phyloP scores from a whole-genome alignment of 208 protist species.

The Blastocrithidia nonstop region DNA sequence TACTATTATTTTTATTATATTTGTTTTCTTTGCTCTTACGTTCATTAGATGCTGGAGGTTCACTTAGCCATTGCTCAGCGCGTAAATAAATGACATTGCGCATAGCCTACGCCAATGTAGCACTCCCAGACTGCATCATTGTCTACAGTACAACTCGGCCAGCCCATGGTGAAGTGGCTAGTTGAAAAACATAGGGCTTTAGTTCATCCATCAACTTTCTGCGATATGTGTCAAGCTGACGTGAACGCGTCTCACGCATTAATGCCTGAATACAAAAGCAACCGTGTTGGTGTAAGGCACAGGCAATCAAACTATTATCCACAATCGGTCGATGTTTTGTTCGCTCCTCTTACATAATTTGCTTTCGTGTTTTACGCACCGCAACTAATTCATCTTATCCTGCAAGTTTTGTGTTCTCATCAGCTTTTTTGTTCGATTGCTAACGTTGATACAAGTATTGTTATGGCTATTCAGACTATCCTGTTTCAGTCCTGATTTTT shows the following conservation, averaged over 20 bases:
- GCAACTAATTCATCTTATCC: too few species aligned
- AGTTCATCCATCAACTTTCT: conserved; percentile 66
- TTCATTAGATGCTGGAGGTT: conserved; percentile 20
- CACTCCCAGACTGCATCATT: conserved; percentile 51
- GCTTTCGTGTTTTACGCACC: conserved; percentile 2
- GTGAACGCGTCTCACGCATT: conserved; percentile 42
- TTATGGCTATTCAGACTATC: too few species aligned
- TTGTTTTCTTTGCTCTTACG: too few species aligned
- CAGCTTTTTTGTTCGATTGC: conserved; percentile 28
- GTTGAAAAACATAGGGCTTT: conserved; percentile 75
- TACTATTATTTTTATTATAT: too few species aligned
- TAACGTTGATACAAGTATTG: too few species aligned
- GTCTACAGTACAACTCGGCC: conserved; percentile 75
- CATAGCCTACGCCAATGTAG: conserved; percentile 54
- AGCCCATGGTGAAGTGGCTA: conserved; percentile 73
- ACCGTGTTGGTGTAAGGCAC: conserved; percentile 60
- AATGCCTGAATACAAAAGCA: conserved; percentile 74
- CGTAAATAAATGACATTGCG: conserved; percentile 70
- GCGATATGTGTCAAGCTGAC: conserved; percentile 39
- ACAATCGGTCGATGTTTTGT: conserved; percentile 12
- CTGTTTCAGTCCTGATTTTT: conserved; percentile 7
- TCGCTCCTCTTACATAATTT: conserved; percentile 8
- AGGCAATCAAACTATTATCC: conserved; percentile 38
- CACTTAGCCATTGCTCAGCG: conserved; percentile 68
- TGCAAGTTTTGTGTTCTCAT: conserved; percentile 18